Evolutionary conservation across 2,329 filamentous ascomycete species (phyloP), one percentile per base, ranked within the genome.

Genomic region (Stagonosporopsis vannaccii): DNA sequence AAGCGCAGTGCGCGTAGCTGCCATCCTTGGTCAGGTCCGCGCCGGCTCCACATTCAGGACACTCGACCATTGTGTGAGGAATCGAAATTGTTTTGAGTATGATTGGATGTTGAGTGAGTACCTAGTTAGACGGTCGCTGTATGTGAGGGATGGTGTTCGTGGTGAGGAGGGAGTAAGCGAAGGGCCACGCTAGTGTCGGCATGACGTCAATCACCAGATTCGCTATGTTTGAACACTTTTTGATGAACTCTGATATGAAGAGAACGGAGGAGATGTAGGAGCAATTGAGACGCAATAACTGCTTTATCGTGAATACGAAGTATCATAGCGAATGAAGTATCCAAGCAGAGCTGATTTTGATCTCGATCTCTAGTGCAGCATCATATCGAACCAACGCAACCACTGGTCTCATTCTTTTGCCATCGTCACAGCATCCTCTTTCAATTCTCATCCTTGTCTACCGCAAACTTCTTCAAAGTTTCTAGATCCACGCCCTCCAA

Each of bases 401-500:
- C 6, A 19, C 4, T 20, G 13, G 30, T n/a, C 6, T 15, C 13
- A 1, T 2, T 20, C 15, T 17, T 23, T 23, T 40, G 4, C 19
- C 11, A 12, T 25, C 1, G 13, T 9, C 15, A 15, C 23, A 9
- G 7, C 28, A 15, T 35, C n/a, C n/a, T 5, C 9, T 17, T 2
- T 48, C 30, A 48, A 13, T 50, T 40, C 17, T 65, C 59, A 56
- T 69, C 66, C 51, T 68, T 70, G 55, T 81, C 77, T 11, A 71
- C 77, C 12, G 81, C 80, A 76, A 82, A 85, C 63, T 72, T 75
- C 71, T 78, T 79, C 63, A 85, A 67, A 45, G 81, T 79, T 30
- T 82, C 78, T 66, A 85, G 48, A 15, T 74, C 73, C 20, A 84
- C 77, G 47, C 77, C 79, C 23, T 76, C 69, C 58, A 85, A 64